Evolutionary conservation across 228 moss, liverwort and hornwort genomes (phyloP), one percentile per base, ranked within the genome.

Genomic region (Sphagnum fallax): DNA sequence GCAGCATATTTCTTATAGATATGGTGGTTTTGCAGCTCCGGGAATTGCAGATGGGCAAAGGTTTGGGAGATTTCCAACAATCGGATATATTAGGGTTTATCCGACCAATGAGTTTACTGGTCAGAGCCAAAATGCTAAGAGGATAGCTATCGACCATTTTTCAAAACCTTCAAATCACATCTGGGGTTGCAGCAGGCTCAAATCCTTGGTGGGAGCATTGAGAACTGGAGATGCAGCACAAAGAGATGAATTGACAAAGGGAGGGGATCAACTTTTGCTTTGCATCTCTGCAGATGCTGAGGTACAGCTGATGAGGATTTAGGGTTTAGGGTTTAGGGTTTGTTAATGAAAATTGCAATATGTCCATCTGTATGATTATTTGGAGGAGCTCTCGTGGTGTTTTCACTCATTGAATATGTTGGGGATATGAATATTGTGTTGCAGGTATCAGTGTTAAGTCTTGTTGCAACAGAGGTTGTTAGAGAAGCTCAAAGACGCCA

Each of bases 401-500:
- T 52, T 6, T 47, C 32, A 62, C 12, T 60, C 4, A 6, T 6
- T 10, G 0, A 14, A 8, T 67, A 61, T 49, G 32, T 32, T 9
- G 63, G 9, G 10, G 10, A 62, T 6, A 61, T 62, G 62, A 14
- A 18, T 10, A 6, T 9, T 65, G 6, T 58, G 16, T 12, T 70
- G 64, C 82, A 98, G 97, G 91, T 98, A 11, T 90, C 93, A 65
- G 88, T 98, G 47, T 63, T 98, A 52, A 82, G 91, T 67, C 77
- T 98, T 70, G 93, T 93, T 53, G 93, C 91, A 58, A 98, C 97
- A 62, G 90, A 90, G 50, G 85, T 98, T 64, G 93, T 98, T 68
- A 85, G 85, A 63, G 97, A 98, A 71, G 91, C 97, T 60, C 97
- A 98, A 75, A 79, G 74, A 78, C 90, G 97, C 62, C 97, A 98